Evolutionary conservation across 108 stramenopile genomes (phyloP), one percentile per base, ranked within the genome.

Genomic region (Chaetoceros muelleri): DNA sequence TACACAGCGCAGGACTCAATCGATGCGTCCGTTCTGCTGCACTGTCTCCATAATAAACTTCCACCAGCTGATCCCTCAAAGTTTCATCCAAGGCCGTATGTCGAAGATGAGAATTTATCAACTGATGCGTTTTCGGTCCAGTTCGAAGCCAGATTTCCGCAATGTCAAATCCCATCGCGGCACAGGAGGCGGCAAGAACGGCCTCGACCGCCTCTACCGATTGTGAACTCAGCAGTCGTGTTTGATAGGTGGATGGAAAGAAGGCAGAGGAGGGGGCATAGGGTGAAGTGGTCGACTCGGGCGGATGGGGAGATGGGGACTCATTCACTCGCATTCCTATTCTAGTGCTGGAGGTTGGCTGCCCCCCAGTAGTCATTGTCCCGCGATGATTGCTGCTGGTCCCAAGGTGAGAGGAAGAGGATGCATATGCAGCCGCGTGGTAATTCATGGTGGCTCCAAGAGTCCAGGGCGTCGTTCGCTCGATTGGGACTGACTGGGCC

Each of bases 131-230:
- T 55, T 93, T 93, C 61, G 76, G 81, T 8, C 92, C 92, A n/a
- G 87, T 93, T 21, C 92, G 81, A 20, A 93, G 73, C 92, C 92
- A 93, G 80, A 93, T 82, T 78, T 93, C 92, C 51, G 92, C 87
- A 75, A 93, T 93, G 58, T 93, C 87, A 71, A 93, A 93, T 44
- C 81, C 82, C 69, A 87, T 78, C 28, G 76, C 70, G 50, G 86
- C 85, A 67, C 91, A 93, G 21, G 72, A 52, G 25, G 87, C 79
- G 26, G 83, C 67, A 17, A 89, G 69, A 22, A 87, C 73, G 10
- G 87, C 62, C 69, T 92, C 86, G 26, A 87, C 80, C 2, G 71
- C 44, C 5, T 70, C 55, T 8, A 71, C 70, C 21, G 85, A 76
- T 44, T 78, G 77, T 66, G 70, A 55, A 82, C 67, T 22, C 78